Base-by-base conservation (phyloP, 805 yeast genomes). In the Candida glaebosa region DNA sequence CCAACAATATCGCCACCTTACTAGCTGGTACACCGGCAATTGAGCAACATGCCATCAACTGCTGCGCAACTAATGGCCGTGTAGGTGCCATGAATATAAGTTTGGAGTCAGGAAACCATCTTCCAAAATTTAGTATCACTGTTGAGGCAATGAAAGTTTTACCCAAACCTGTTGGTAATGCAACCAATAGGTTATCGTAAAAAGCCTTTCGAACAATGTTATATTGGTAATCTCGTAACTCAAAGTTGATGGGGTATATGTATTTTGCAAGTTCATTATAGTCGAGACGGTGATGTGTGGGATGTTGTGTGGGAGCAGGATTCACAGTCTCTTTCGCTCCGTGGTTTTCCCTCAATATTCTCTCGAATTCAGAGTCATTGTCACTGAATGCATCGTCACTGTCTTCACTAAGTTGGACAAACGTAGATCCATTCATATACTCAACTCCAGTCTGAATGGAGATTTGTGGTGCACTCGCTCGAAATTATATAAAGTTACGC, bases 1-100 rank as follows among this genome's bases (percentile, higher is more conserved):
- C 90, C 32, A 90, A 62, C 42, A 90, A 63, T 37, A 90, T 85
- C 0, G 96, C 95, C 2, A 91, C 86, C 35, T 83, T 83, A 17
- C 75, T 67, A 37, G 81, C 67, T 1, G 95, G 84, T 16, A 95
- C 79, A 3, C 96, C 97, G 0, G 96, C 83, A 12, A 87, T 81
- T 6, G 87, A 84, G 41, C 88, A 73, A 57, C 96, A 93, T 1
- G 98, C 97, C 54, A 84, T 85, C 49, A 91, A 85, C 63, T 93
- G 99, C 63, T 93, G 99, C 1, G 96, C 90, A 5, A 93, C 98
- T 41, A 93, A 71, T 0, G 99, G 99, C 49, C 90, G 73, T 2
- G 99, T 93, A 0, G 99, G 99, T 0, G 99, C 99, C 83, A 91
- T 82, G 60, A 93, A 93, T 1, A 95, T 78, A 49, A 93, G 79